phyloP scores from a whole-genome alignment of 495 filamentous ascomycete genomes.

The Wilcoxina mikolae region DNA sequence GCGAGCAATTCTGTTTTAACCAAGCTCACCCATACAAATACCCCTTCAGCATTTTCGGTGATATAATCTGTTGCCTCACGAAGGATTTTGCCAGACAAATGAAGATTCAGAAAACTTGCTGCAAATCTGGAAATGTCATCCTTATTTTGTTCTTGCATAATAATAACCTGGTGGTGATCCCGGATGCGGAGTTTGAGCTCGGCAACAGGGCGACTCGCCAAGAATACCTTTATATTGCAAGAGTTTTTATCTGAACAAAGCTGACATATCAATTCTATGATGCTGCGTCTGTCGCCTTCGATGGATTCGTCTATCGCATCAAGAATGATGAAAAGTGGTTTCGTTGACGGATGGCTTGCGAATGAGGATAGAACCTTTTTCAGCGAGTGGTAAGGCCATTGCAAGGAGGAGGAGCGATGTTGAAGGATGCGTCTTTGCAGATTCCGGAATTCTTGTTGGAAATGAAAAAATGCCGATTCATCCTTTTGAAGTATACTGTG shows the following conservation, averaged over 20 bases:
- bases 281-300: background rate
- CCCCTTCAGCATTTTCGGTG: conserved; percentile 11
- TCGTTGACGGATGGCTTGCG: background rate
- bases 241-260: background rate
- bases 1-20: conserved; percentile 9
- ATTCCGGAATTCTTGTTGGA: conserved; percentile 1
- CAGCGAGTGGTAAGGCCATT: background rate
- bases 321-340: background rate
- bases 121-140: background rate
- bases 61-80: background rate
- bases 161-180: background rate
- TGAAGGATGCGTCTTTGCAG: background rate
- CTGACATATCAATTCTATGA: background rate
- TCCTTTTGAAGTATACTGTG: conserved; percentile 1
- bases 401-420: background rate
- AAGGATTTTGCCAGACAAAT: background rate
- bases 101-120: background rate
- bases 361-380: background rate
- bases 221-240: background rate
- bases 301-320: conserved; percentile 2
- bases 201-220: conserved; percentile 1
- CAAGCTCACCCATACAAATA: conserved; percentile 22
- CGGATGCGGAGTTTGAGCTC: background rate
- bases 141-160: background rate
- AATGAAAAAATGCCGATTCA: conserved; percentile 5